phyloP scores from a whole-genome alignment of 805 yeast genomes.

The Metschnikowia baotianmanensis region DNA sequence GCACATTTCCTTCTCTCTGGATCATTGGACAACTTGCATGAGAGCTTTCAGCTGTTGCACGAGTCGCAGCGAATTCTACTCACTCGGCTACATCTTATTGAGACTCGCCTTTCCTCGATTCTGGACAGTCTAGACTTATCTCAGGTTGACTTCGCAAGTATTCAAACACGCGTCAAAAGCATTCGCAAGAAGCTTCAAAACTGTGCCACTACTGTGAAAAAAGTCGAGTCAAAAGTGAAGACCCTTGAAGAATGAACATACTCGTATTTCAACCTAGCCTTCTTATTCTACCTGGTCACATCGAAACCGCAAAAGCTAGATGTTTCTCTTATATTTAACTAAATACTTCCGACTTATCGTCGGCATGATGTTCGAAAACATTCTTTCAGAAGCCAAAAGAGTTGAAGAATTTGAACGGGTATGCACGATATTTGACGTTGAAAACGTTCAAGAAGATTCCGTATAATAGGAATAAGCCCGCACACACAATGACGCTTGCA shows the following conservation, averaged over 20 bases:
- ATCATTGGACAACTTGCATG: constrained; percentile 50
- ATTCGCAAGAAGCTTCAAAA: constrained; percentile 33
- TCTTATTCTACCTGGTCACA: too few species aligned
- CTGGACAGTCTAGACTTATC: constrained; percentile 20
- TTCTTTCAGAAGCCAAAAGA: constrained; percentile 7
- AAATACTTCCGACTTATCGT: too few species aligned
- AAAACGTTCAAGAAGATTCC: constrained; percentile 66
- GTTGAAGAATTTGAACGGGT: constrained; percentile 63
- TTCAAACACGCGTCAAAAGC: constrained; percentile 23
- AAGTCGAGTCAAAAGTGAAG: constrained; percentile 36
- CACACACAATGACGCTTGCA: constrained; percentile 45
- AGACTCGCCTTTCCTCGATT: constrained; percentile 29
- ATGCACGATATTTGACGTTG: constrained; percentile 66
- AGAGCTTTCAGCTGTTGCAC: constrained; percentile 49
- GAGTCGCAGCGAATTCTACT: constrained; percentile 56
- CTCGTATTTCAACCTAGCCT: background rate
- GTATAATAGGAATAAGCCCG: constrained; percentile 53
- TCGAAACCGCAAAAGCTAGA: too few species aligned
- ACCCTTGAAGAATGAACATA: background rate
- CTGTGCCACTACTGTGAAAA: constrained; percentile 29
- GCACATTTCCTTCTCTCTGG: constrained; percentile 56
- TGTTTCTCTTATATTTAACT: background rate
- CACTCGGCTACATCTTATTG: constrained; percentile 46
- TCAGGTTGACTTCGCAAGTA: constrained; percentile 22
- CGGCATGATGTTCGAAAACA: background rate